Base-by-base conservation (phyloP, 2,329 filamentous ascomycete species). In the Metarhizium anisopliae region DNA sequence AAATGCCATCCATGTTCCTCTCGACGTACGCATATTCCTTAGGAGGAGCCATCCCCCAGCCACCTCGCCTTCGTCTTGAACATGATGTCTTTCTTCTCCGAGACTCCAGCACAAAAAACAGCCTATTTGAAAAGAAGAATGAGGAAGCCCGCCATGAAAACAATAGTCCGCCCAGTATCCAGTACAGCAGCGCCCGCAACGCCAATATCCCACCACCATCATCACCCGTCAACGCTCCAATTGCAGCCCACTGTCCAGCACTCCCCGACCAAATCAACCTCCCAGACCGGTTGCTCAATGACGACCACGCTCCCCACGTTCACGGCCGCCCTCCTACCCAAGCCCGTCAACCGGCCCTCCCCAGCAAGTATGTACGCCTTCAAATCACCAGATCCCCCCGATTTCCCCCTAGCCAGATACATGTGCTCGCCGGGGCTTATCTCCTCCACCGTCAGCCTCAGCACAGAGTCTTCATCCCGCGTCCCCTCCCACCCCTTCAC, bases 221-320 rank as follows among this genome's bases (percentile, higher is more conserved):
- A 16, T 49, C 45, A 30, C 45, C 20, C 45, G 43, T 45, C 58
- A 29, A 68, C 61, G 20, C 58, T 62, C 72, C 72, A 74, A 11
- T 74, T 67, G 25, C 72, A 74, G 2, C 65, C 70, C 3, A 74
- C 72, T 16, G 67, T 67, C 72, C 72, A 74, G 20, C 53, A 51
- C 30, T 66, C 56, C 1, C 63, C 70, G 6, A 67, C 65, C 35
- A 75, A 55, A 38, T 66, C 59, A 32, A 73, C 62, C 40, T 74
- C 69, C 72, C 72, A 75, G 13, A 67, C 64, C 16, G 71, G 71
- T 58, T 67, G 66, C 40, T 67, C 66, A n/a, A 73, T 55, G 14
- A 65, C 51, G 11, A 74, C 62, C 49, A 66, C 61, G 51, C 65
- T 67, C 1, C 71, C 72, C 7, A 62, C 54, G 6, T 47, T 47